Base-by-base conservation (phyloP, 2,329 filamentous ascomycete genomes). In the Phialocephala sp. region DNA sequence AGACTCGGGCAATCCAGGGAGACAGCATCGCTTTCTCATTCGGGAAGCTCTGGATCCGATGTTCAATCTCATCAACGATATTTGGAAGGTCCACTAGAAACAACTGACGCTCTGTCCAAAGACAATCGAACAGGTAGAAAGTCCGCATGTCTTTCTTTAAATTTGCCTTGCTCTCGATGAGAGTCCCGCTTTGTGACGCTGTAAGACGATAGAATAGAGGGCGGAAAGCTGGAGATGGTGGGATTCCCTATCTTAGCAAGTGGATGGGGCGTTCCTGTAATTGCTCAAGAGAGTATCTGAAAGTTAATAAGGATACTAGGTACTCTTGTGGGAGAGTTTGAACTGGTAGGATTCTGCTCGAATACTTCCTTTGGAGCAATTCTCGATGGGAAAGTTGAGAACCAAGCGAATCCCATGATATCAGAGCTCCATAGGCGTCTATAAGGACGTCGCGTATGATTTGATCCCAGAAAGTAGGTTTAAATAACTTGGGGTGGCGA, bases 311-410 rank as follows among this genome's bases (percentile, higher is more conserved):
- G 1, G 78, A 77, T 1, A 63, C 62, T 8, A 80, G 59, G 59
- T 79, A 81, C 43, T 80, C 77, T 27, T 75, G 67, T 0, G 81
- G 81, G n/a, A 83, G 69, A 11, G 72, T 68, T 15, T 75, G 63
- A 1, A 69, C 61, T 0, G 76, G 72, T 0, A 74, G 74, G 22
- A 84, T 78, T 0, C 52, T 37, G 0, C 65, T 24, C 0, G 68
- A 65, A 55, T 82, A 78, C 56, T 78, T 78, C 2, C 22, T 15
- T 27, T 79, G 75, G 0, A 84, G 65, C 12, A 24, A 43, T 24
- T 66, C 61, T 20, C 78, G 63, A 2, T 70, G 59, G 11, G 45
- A 58, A 6, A 75, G 65, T 55, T 77, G 72, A 24, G 73, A 63
- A 35, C 14, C 32, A 15, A 70, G 41, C 8, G 63, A 50, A 27